These are phyloP conservation scores for Pistacia integerrima DNA, from an alignment of 345 rosid species.

Conservation along the genomic window DNA sequence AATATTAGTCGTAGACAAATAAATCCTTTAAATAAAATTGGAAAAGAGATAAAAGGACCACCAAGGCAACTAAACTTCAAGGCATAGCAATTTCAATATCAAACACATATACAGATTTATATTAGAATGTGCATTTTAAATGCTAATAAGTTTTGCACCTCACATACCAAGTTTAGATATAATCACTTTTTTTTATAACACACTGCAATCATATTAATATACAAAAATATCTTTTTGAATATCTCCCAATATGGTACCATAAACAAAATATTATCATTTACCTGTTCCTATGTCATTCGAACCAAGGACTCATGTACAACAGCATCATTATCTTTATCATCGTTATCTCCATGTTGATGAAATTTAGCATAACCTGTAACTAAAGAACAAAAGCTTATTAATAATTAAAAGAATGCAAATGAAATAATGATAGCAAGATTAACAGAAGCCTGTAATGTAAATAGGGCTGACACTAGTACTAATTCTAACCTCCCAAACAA, in stretches of 20 bases:
- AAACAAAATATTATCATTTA: constrained; percentile 17
- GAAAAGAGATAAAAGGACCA: neutral
- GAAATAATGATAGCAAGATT: neutral
- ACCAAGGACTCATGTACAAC: constrained; percentile 94
- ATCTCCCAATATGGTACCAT: neutral
- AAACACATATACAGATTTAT: too few species aligned
- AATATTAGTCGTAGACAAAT: neutral
- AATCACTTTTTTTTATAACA: too few species aligned
- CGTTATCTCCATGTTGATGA: constrained; percentile 90
- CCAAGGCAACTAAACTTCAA: neutral
- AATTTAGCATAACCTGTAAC: constrained; percentile 89
- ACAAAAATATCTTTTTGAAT: too few species aligned
- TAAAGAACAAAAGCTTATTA: neutral
- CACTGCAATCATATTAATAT: too few species aligned
- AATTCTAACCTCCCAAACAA: constrained; percentile 58
- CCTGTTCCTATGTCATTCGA: constrained; percentile 85
- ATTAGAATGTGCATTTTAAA: too few species aligned
- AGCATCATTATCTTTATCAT: too few species aligned
- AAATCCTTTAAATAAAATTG: neutral
- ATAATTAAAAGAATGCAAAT: neutral
- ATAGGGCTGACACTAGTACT: neutral
- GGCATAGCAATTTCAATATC: neutral
- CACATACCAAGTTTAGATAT: too few species aligned
- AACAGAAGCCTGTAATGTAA: neutral
- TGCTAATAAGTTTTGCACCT: too few species aligned